phyloP scores from a whole-genome alignment of 2,329 filamentous ascomycete genomes.

The Botrytis sinoallii region DNA sequence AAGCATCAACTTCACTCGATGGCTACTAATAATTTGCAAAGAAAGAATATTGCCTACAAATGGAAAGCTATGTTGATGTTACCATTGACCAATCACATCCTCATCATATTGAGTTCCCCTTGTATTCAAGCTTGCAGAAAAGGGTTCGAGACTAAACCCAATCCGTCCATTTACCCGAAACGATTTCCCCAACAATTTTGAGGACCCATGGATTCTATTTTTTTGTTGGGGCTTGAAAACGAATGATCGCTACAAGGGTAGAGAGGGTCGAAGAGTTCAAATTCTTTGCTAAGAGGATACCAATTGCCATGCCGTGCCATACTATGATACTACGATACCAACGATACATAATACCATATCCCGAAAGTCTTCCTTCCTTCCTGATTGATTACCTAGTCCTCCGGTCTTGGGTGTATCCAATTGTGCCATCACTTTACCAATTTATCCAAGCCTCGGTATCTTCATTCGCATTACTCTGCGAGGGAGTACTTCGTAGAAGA shows the following conservation, averaged over 20 bases:
- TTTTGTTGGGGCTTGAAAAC: slow-evolving; percentile 18
- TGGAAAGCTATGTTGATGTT: slow-evolving; percentile 11
- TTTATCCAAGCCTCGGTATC: not conserved
- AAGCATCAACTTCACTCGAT: not conserved
- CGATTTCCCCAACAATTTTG: slow-evolving; percentile 19
- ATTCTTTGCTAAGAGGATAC: not conserved
- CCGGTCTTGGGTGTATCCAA: not conserved
- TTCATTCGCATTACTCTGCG: not conserved
- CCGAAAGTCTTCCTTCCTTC: not conserved
- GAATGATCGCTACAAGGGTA: slow-evolving; percentile 15
- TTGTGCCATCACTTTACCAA: not conserved
- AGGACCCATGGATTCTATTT: not conserved
- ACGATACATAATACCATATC: not conserved
- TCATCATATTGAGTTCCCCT: not conserved
- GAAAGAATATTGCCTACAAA: not conserved
- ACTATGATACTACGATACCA: not conserved
- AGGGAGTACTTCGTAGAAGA: too few relatives aligned
- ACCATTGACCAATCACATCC: slow-evolving; percentile 9
- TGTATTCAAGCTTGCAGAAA: slow-evolving; percentile 2
- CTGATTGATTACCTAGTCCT: not conserved
- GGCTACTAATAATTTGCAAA: too few relatives aligned
- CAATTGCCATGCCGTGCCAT: not conserved
- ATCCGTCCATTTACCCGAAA: not conserved
- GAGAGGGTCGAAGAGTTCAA: not conserved
- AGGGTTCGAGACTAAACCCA: slow-evolving; percentile 8